Base-by-base conservation (phyloP, 2,329 filamentous ascomycete species). In the Ascochyta clinopodiicola region DNA sequence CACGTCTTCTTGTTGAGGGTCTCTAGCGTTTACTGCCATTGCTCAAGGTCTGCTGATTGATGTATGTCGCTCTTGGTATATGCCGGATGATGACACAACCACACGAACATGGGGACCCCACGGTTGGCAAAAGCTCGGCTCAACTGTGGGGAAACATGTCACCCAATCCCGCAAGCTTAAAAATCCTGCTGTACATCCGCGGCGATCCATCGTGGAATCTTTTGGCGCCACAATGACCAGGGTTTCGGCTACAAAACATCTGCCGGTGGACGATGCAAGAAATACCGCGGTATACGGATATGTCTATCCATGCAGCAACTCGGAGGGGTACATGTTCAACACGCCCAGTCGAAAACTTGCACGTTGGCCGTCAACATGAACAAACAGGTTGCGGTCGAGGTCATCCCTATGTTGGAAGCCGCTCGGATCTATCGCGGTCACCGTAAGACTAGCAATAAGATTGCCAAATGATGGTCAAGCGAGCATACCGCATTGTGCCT, bases 121-220 rank as follows among this genome's bases (percentile, higher is more conserved):
- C 44, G 48, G 29, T 60, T 60, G 62, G 65, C 59, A 51, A 61
- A 56, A 59, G 51, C 48, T 67, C 65, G 65, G 65, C 56, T 62
- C 37, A 59, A 53, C 53, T 47, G 34, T 54, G 25, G 40, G 47
- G 44, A 54, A 51, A 39, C 21, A 22, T 13, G 29, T 32, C 47
- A 56, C 43, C 51, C 37, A 45, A 57, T 36, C 27, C 39, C 25
- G 25, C 29, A 31, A 34, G 37, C n/a, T 31, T 43, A 21, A 38
- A 49, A 51, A 24, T 36, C 35, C 57, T 46, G 52, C 54, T 59
- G 54, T 51, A 45, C 42, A 21, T 43, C 52, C 52, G 47, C n/a
- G 24, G 46, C 50, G 42, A 25, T 31, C 45, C 52, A 37, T 32
- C 9, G 9, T 29, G 24, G 25, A 43, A 6, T 17, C n/a, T 12